A percentile compares a stretch with the other conserved stretches of the same genome.
Conservation (phyloP, 2,329 filamentous ascomycete species). For the Aspergillus luchuensis region DNA sequence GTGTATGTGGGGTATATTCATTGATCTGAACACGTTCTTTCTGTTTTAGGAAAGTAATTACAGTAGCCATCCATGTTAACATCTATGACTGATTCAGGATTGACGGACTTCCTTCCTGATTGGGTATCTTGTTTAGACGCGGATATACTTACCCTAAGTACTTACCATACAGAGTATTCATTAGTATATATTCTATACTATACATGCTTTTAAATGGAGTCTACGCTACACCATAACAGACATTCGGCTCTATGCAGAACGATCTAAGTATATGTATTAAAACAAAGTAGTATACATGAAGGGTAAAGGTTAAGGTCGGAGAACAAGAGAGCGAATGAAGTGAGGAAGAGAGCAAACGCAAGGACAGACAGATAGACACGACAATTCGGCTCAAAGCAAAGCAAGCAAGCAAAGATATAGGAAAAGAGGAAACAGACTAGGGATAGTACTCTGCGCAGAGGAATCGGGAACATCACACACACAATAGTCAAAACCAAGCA, state of each 20-base stretch:
- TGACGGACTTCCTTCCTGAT: too few relatives aligned
- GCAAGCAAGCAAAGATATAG: neutral
- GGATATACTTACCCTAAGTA: too few relatives aligned
- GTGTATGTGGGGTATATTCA: too few relatives aligned
- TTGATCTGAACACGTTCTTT: too few relatives aligned
- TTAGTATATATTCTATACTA: too few relatives aligned
- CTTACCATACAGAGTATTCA: too few relatives aligned
- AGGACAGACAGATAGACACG: neutral
- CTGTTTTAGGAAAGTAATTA: too few relatives aligned
- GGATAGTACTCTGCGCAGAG: slow-evolving; percentile 9
- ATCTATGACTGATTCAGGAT: too few relatives aligned
- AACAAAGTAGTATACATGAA: slow-evolving; percentile 6
- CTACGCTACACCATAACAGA: neutral
- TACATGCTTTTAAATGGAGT: neutral
- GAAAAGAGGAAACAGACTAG: slow-evolving; percentile 1
- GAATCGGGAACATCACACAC: neutral
- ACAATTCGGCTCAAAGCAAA: neutral
- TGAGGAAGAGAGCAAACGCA: neutral
- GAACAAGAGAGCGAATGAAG: neutral
- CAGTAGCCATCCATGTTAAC: too few relatives aligned
- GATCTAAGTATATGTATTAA: slow-evolving; percentile 5
- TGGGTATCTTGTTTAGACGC: too few relatives aligned
- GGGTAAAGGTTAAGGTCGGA: neutral
- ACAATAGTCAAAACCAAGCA: neutral
- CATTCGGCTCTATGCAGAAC: neutral